These are phyloP conservation scores for Ophiostoma himal-ulmi DNA, from an alignment of 2,329 filamentous ascomycete species.

Conservation along the genomic window DNA sequence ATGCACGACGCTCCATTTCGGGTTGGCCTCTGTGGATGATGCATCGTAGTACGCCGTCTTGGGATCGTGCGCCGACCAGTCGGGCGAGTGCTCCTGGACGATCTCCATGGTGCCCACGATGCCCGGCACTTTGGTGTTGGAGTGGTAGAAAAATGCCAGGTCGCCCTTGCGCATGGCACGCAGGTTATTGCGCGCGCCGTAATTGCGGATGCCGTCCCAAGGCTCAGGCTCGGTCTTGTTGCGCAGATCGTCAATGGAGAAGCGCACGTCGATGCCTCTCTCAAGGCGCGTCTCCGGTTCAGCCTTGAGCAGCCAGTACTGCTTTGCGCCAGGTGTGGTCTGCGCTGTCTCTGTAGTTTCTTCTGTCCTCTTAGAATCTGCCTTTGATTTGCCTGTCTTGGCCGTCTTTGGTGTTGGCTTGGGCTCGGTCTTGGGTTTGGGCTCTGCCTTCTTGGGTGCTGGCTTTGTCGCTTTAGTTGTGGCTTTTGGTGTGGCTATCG, in stretches of 20 bases:
- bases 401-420: not conserved
- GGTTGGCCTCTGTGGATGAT: constrained; percentile 61
- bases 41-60: constrained; percentile 77
- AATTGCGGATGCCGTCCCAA: constrained; percentile 68
- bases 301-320: constrained; percentile 79
- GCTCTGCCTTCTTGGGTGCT: not conserved
- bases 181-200: constrained; percentile 77
- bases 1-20: constrained; percentile 84
- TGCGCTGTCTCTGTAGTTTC: not conserved
- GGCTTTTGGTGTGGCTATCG: constrained; percentile 1
- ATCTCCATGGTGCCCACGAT: constrained; percentile 88
- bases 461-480: not conserved
- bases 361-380: not conserved
- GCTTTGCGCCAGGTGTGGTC: constrained; percentile 24
- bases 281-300: constrained; percentile 83
- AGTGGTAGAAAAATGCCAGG: constrained; percentile 94
- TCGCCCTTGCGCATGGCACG: constrained; percentile 87
- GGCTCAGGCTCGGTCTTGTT: constrained; percentile 70
- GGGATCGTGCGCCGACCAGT: constrained; percentile 66
- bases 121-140: constrained; percentile 82
- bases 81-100: constrained; percentile 73
- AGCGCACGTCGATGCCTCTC: constrained; percentile 81
- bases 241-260: constrained; percentile 86
- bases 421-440: not conserved
- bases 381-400: not conserved